Conservation (phyloP, 2,329 filamentous ascomycete genomes). For the Aspergillus sp. region DNA sequence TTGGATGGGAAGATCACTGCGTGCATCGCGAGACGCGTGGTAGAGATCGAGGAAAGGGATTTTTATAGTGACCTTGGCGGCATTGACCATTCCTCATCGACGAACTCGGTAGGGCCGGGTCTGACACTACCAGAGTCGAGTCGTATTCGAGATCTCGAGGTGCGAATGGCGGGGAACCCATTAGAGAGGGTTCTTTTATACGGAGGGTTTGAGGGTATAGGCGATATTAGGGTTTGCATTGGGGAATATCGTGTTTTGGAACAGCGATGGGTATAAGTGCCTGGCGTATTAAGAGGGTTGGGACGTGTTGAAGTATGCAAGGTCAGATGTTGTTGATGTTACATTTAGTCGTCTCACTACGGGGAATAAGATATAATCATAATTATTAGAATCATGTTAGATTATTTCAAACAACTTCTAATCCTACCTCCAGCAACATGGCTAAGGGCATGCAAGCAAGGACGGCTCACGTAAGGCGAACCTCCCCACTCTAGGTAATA, state of each 20-base stretch:
- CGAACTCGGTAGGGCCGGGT: neutral
- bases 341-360: neutral
- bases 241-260: neutral
- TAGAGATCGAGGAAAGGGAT: conserved; percentile 2
- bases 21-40: conserved; percentile 1
- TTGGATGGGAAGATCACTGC: conserved; percentile 5
- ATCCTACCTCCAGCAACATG: neutral
- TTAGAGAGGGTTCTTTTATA: conserved; percentile 1
- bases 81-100: neutral
- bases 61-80: neutral
- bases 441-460: neutral
- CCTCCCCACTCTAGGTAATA: conserved; percentile 5
- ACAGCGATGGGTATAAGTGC: neutral
- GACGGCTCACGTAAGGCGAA: neutral
- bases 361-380: neutral
- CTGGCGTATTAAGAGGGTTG: neutral
- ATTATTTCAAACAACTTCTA: conserved; percentile 3
- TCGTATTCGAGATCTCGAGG: conserved; percentile 4
- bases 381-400: neutral
- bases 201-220: neutral
- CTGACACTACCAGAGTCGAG: neutral
- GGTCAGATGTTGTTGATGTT: neutral
- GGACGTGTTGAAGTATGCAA: too few species aligned
- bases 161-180: neutral
- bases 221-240: neutral